These are phyloP conservation scores for Cystoisospora suis DNA, from an alignment of 169 alveolate genomes.

Conservation along the genomic window DNA sequence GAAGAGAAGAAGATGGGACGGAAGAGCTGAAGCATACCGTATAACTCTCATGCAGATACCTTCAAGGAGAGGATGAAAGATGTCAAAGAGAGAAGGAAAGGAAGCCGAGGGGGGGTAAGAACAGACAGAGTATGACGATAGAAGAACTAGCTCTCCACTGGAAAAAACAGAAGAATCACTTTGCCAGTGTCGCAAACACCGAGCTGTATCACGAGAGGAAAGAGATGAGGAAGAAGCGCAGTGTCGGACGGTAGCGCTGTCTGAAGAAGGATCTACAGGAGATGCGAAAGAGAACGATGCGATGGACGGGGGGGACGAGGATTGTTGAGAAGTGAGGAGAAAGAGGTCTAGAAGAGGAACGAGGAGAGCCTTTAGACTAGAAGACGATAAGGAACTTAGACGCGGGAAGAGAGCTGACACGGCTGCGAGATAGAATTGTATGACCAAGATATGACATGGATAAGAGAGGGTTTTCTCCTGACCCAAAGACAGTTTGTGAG, in stretches of 20 bases:
- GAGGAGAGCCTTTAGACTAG: neutral
- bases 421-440: neutral
- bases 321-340: no score
- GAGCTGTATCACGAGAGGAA: no score
- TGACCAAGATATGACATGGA: neutral
- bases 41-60: neutral
- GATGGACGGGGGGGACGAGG: no score
- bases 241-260: no score
- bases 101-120: neutral
- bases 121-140: no score
- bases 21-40: neutral
- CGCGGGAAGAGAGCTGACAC: neutral
- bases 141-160: no score
- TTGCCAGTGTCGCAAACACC: no score
- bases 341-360: neutral
- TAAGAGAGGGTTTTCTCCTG: neutral
- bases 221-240: no score
- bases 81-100: neutral
- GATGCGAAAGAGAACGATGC: no score
- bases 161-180: no score
- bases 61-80: neutral
- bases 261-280: no score
- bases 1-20: conserved; percentile 11
- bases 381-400: neutral
- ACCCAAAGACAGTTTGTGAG: neutral